These are phyloP conservation scores for Bruguiera sexangula DNA, from an alignment of 345 rosid genomes.

Conservation along the genomic window DNA sequence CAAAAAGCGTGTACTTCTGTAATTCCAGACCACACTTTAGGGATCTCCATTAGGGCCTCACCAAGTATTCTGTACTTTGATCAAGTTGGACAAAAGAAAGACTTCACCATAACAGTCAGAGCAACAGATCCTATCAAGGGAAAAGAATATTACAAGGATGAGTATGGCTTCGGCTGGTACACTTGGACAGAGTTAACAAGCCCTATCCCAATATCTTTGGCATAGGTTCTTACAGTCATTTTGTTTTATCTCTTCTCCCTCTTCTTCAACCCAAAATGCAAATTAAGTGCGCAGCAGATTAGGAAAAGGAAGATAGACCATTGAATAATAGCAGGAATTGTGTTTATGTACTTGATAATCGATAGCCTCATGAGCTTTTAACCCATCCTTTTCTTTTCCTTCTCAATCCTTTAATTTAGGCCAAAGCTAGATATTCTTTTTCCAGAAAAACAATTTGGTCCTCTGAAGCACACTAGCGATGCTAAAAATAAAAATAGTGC, in stretches of 20 bases:
- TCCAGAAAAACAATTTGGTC: too few relatives aligned
- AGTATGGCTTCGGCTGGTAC: slow-evolving; percentile 70
- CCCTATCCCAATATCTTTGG: slow-evolving; percentile 58
- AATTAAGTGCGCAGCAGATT: too few relatives aligned
- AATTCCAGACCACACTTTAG: slow-evolving; percentile 37
- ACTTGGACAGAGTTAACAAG: slow-evolving; percentile 60
- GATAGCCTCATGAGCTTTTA: too few relatives aligned
- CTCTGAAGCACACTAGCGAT: too few relatives aligned
- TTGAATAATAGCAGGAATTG: too few relatives aligned
- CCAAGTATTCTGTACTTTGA: slow-evolving; percentile 50
- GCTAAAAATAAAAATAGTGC: too few relatives aligned
- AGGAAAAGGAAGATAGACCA: too few relatives aligned
- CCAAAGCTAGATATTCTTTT: too few relatives aligned
- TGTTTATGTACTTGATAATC: too few relatives aligned
- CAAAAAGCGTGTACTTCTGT: slow-evolving; percentile 40
- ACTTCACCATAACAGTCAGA: slow-evolving; percentile 49
- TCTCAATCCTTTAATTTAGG: too few relatives aligned
- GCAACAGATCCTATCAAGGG: background rate
- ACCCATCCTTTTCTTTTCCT: too few relatives aligned
- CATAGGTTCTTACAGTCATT: slow-evolving; percentile 6
- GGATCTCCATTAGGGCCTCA: slow-evolving; percentile 40
- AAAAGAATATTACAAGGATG: slow-evolving; percentile 24
- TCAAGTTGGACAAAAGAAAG: slow-evolving; percentile 43
- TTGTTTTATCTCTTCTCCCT: background rate
- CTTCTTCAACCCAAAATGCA: too few relatives aligned